Evolutionary conservation across 257 asterid species (phyloP).

Genomic region (Hygrophila difformis): DNA sequence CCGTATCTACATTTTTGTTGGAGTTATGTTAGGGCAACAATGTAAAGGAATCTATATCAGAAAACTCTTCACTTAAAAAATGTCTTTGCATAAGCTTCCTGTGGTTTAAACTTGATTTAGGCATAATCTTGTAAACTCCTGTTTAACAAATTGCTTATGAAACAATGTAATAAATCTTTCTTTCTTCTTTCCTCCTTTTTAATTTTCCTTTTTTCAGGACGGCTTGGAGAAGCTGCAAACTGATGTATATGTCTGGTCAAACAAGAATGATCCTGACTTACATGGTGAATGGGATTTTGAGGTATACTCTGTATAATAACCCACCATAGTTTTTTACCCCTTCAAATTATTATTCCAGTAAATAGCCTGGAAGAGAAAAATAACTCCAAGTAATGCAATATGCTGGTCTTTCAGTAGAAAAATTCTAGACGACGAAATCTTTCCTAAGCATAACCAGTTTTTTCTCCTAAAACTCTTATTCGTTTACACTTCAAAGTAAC

Average conservation of each 20-base stretch:
- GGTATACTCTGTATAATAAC: conserved; percentile 24
- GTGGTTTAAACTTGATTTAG: too few relatives aligned
- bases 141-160: neutral
- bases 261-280: conserved; percentile 56
- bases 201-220: conserved; percentile 42
- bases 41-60: neutral
- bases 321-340: too few relatives aligned
- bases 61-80: too few relatives aligned
- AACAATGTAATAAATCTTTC: neutral
- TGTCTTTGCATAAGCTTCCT: too few relatives aligned
- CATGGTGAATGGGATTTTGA: conserved; percentile 71
- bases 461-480: neutral
- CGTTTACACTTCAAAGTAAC: neutral
- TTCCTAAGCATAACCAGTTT: neutral
- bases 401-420: too few relatives aligned
- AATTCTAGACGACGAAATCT: too few relatives aligned
- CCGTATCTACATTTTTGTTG: neutral
- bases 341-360: too few relatives aligned
- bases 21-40: neutral
- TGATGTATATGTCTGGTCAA: conserved; percentile 52
- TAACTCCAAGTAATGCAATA: too few relatives aligned
- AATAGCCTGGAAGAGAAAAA: neutral
- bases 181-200: too few relatives aligned
- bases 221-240: conserved; percentile 42
- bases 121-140: neutral